Evolutionary conservation across 257 asterid species (phyloP).

Genomic region (Solanum habrochaites): DNA sequence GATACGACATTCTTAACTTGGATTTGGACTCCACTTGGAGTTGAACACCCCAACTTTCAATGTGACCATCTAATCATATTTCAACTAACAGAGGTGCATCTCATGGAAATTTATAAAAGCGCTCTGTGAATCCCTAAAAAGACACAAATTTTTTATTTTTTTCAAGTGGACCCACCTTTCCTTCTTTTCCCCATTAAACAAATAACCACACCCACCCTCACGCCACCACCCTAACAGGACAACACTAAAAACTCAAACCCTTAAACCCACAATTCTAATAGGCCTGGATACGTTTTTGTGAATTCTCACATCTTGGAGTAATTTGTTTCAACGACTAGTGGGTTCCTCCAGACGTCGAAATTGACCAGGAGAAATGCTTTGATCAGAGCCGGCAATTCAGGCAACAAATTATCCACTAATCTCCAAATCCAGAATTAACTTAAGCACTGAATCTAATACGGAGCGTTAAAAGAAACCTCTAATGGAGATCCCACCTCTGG

Average conservation of each 20-base stretch:
- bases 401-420: slow-evolving; percentile 28
- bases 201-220: neutral
- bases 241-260: neutral
- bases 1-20: neutral
- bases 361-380: slow-evolving; percentile 21
- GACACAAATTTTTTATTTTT: no score
- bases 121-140: neutral
- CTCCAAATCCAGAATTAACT: slow-evolving; percentile 24
- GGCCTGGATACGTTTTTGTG: neutral
- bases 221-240: neutral
- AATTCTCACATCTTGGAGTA: neutral
- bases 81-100: neutral
- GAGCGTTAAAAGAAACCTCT: neutral
- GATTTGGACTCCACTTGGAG: neutral
- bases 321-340: slow-evolving; percentile 11
- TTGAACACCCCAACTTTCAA: neutral
- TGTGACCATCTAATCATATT: neutral
- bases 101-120: neutral
- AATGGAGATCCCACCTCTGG: neutral
- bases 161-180: neutral
- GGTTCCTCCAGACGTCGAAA: slow-evolving; percentile 22
- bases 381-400: slow-evolving; percentile 28
- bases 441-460: neutral
- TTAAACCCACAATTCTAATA: neutral
- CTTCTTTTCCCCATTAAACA: neutral